Evolutionary conservation across 169 alveolate genomes (phyloP), one percentile per base, ranked within the genome.

Genomic region (Eimeria necatrix): DNA sequence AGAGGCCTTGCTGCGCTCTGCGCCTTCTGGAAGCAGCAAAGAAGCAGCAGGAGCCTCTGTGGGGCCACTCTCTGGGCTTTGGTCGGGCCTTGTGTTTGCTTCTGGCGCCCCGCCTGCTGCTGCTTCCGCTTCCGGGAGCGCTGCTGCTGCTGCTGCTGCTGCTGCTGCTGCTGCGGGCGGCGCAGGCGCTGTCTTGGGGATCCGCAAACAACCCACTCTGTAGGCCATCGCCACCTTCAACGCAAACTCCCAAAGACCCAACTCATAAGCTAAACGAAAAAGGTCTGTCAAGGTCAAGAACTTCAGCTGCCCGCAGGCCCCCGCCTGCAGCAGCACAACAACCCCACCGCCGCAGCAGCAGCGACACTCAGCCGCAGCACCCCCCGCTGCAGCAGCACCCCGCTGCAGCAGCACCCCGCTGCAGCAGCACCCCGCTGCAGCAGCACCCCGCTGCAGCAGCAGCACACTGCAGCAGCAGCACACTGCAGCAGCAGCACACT

Each of bases 241-340:
- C 8, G 94, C 94, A 53, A 89, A 89, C 74, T 81, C 83, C 94
- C 94, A 89, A 32, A 89, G 81, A 52, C 94, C 94, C 61, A 89
- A 81, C n/a, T 89, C 94, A 60, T 89, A 46, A 4, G 94, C 94
- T 49, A 89, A 70, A 9, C 94, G 94, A 70, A 89, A 89, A 4
- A 89, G 61, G 48, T 89, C 94, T 4, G 94, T 74, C 18, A 89
- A 48, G 5, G 94, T 89, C 20, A 89, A 53, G 52, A 89, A 89
- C 41, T 89, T 89, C 18, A 89, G 87, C 56, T 89, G 94, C 49
- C 94, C 94, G 64, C 94, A 89, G 0, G 94, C 59, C 18, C 94
- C 94, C n/a, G 94, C 94, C 94, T 89, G 88, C 7, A n/a, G 14
- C 41, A 80, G 26, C 53, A 24, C 53, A n/a, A 48, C 46, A 12